Conservation (phyloP, 2,329 filamentous ascomycete species). For the Myriosclerotinia scirpicola region DNA sequence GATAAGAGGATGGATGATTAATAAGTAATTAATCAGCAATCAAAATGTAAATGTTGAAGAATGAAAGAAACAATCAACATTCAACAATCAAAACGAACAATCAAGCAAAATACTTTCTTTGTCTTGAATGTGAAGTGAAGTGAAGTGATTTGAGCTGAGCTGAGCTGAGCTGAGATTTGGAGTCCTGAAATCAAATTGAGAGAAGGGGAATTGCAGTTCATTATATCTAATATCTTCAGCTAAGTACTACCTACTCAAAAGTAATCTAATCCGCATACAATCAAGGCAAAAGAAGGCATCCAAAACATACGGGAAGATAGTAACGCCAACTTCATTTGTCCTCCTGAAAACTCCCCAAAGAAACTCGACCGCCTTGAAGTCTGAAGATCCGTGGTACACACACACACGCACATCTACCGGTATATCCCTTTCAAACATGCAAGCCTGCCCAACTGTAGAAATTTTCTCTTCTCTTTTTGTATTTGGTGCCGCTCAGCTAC, state of each 20-base stretch:
- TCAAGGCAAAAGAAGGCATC: conserved; percentile 13
- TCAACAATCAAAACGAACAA: not conserved
- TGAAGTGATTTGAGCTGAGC: not conserved
- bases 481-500: not conserved
- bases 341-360: not conserved
- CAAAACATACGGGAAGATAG: conserved; percentile 6
- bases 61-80: not conserved
- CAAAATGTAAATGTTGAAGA: not conserved
- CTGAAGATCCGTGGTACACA: not conserved
- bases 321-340: not conserved
- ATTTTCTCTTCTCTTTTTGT: not conserved
- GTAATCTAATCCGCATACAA: not conserved
- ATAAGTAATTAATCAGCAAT: not conserved
- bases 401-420: too few species aligned
- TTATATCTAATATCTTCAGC: not conserved
- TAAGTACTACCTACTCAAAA: not conserved
- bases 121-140: not conserved
- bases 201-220: not conserved
- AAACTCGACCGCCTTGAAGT: not conserved
- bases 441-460: not conserved
- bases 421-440: not conserved
- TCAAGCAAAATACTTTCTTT: not conserved
- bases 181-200: not conserved
- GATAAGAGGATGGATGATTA: not conserved
- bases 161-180: not conserved